phyloP scores from a whole-genome alignment of 805 yeast species.

The Yarrowia sp. region DNA sequence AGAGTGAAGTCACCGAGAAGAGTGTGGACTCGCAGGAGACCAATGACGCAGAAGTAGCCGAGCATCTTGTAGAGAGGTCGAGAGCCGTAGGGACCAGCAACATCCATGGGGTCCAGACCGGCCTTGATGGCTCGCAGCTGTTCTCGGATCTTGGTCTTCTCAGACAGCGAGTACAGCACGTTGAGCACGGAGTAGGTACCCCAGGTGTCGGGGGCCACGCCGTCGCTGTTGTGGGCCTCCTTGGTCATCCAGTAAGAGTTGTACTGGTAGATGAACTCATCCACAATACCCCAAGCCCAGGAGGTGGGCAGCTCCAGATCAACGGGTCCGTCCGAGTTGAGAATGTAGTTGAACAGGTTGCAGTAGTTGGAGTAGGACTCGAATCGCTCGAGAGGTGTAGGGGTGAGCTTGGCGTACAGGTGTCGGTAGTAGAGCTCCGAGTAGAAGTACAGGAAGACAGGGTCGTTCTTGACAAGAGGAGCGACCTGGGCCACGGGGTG shows the following conservation, averaged over 20 bases:
- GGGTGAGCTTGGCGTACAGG: slow-evolving; percentile 45
- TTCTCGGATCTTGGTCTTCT: slow-evolving; percentile 42
- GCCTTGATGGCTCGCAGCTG: slow-evolving; percentile 40
- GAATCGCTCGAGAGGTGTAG: slow-evolving; percentile 46
- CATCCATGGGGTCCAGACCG: slow-evolving; percentile 35
- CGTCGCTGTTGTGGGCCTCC: slow-evolving; percentile 38
- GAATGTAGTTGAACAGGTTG: slow-evolving; percentile 45
- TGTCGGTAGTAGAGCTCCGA: slow-evolving; percentile 52
- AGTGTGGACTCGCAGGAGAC: slow-evolving; percentile 49
- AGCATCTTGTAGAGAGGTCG: slow-evolving; percentile 45
- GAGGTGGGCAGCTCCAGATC: slow-evolving; percentile 47
- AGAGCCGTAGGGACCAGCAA: slow-evolving; percentile 47
- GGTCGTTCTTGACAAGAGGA: slow-evolving; percentile 46
- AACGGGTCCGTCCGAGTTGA: slow-evolving; percentile 46
- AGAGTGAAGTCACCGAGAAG: slow-evolving; percentile 49
- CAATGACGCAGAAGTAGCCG: slow-evolving; percentile 50
- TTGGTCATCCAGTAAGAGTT: slow-evolving; percentile 46
- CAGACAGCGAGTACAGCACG: slow-evolving; percentile 47
- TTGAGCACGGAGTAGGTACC: slow-evolving; percentile 47
- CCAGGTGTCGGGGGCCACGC: slow-evolving; percentile 45
- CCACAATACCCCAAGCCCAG: slow-evolving; percentile 53
- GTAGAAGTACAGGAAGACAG: slow-evolving; percentile 46
- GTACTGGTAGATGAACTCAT: slow-evolving; percentile 52
- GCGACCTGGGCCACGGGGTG: slow-evolving; percentile 44
- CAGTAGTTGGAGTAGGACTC: slow-evolving; percentile 51